Conservation (phyloP, 1,139 yeast genomes). For the Saccharomyces hybrid region DNA sequence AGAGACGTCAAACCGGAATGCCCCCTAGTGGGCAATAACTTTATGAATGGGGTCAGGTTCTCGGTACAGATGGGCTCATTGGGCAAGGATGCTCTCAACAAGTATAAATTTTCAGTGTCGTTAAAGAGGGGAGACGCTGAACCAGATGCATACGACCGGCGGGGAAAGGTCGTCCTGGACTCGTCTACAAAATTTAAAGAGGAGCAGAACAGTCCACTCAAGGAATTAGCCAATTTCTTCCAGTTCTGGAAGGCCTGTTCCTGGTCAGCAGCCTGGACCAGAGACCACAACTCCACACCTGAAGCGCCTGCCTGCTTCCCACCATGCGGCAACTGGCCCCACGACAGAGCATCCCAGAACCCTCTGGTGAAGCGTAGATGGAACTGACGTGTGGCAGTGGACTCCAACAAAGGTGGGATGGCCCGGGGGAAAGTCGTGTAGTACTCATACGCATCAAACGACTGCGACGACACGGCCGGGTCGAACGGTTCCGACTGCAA, state of each 20-base stretch:
- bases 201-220: constrained; percentile 93
- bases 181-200: constrained; percentile 83
- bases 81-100: constrained; percentile 81
- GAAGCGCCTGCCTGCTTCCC: constrained; percentile 83
- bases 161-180: constrained; percentile 70
- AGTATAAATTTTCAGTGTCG: constrained; percentile 37
- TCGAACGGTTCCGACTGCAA: constrained; percentile 45
- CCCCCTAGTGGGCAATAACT: constrained; percentile 86
- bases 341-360: constrained; percentile 84
- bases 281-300: constrained; percentile 91
- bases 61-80: constrained; percentile 97
- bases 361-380: constrained; percentile 89
- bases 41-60: constrained; percentile 87
- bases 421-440: constrained; percentile 75
- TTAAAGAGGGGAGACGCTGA: constrained; percentile 26
- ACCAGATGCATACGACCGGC: constrained; percentile 35
- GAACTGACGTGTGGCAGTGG: constrained; percentile 62
- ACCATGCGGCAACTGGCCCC: constrained; percentile 75
- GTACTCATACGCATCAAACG: constrained; percentile 37
- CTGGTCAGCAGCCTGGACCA: constrained; percentile 55
- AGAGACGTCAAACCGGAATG: constrained; percentile 81
- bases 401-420: constrained; percentile 66
- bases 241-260: constrained; percentile 57
- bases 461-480: constrained; percentile 22
- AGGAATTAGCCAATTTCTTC: constrained; percentile 62